A percentile compares a stretch with the other conserved stretches of the same genome.
Evolutionary conservation across 2,329 filamentous ascomycete genomes (phyloP).

Genomic region (Fonsecaea monophora): DNA sequence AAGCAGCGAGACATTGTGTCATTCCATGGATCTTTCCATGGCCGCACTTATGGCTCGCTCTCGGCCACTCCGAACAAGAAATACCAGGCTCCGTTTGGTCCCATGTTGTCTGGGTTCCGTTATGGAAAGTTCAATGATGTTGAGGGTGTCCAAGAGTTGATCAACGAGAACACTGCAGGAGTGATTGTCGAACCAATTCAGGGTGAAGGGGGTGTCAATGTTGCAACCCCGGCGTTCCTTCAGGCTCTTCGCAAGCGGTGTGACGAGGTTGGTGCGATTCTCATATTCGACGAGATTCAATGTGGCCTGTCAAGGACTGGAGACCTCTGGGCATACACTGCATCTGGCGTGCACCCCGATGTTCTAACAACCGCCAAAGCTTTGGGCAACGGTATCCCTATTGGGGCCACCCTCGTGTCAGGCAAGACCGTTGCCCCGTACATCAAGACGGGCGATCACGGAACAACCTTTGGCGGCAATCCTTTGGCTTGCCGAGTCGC

Average conservation of each 20-base stretch:
- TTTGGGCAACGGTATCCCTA: slow-evolving; percentile 93
- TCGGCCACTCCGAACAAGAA: slow-evolving; percentile 98
- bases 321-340: slow-evolving; percentile 81
- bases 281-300: slow-evolving; percentile 98
- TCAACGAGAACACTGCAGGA: slow-evolving; percentile 86
- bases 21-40: slow-evolving; percentile 92
- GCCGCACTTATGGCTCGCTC: slow-evolving; percentile 90
- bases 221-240: slow-evolving; percentile 82
- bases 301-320: slow-evolving; percentile 90
- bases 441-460: slow-evolving; percentile 80
- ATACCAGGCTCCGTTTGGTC: slow-evolving; percentile 92
- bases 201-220: slow-evolving; percentile 91
- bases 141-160: slow-evolving; percentile 70
- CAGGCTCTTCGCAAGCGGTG: slow-evolving; percentile 82
- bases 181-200: slow-evolving; percentile 98
- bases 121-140: slow-evolving; percentile 88
- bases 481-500: slow-evolving; percentile 83
- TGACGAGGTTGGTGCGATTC: slow-evolving; percentile 81
- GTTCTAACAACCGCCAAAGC: slow-evolving; percentile 95
- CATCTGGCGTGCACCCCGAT: slow-evolving; percentile 77
- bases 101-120: slow-evolving; percentile 92
- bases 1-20: slow-evolving; percentile 84
- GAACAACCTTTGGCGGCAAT: slow-evolving; percentile 93
- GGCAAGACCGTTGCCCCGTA: slow-evolving; percentile 70
- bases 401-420: slow-evolving; percentile 78